Evolutionary conservation across 208 protist genomes (phyloP).

Genomic region (Sergeia podlipaevii): DNA sequence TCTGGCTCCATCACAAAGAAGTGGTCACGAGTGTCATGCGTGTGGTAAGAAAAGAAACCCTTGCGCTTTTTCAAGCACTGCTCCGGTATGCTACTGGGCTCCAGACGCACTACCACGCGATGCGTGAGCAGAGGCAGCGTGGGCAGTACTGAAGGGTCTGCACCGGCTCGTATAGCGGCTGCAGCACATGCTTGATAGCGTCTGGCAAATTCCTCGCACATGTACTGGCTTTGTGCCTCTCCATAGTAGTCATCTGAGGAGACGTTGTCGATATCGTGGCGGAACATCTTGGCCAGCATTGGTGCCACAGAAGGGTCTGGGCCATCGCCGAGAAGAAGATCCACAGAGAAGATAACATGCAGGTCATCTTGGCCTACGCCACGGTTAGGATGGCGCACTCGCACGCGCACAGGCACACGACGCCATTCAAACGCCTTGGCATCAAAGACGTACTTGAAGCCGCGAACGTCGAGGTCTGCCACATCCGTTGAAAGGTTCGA

Average conservation of each 20-base stretch:
- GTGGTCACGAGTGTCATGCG: slow-evolving; percentile 36
- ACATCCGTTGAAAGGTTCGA: slow-evolving; percentile 8
- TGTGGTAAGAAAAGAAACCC: slow-evolving; percentile 61
- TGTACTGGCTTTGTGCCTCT: slow-evolving; percentile 44
- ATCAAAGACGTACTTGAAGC: slow-evolving; percentile 30
- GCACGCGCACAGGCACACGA: slow-evolving; percentile 22
- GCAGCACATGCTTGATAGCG: too few species aligned
- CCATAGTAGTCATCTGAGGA: slow-evolving; percentile 61
- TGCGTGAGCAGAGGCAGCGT: slow-evolving; percentile 32
- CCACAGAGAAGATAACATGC: slow-evolving; percentile 39
- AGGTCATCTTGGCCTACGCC: slow-evolving; percentile 47
- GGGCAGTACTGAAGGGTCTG: slow-evolving; percentile 7
- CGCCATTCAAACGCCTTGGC: slow-evolving; percentile 23
- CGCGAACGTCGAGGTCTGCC: slow-evolving; percentile 14
- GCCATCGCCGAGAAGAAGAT: slow-evolving; percentile 23
- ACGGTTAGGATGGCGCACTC: slow-evolving; percentile 39
- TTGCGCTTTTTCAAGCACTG: slow-evolving; percentile 11
- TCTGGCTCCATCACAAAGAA: slow-evolving; percentile 67
- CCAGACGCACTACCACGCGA: slow-evolving; percentile 41
- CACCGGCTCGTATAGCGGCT: background rate
- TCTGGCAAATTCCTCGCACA: slow-evolving; percentile 54
- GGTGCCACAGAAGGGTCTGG: slow-evolving; percentile 13
- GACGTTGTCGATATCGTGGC: slow-evolving; percentile 35
- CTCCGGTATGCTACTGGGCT: slow-evolving; percentile 16
- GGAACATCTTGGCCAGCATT: slow-evolving; percentile 57